Evolutionary conservation across 2,329 filamentous ascomycete genomes (phyloP), one percentile per base, ranked within the genome.

Genomic region (Lecanicillium sp.): DNA sequence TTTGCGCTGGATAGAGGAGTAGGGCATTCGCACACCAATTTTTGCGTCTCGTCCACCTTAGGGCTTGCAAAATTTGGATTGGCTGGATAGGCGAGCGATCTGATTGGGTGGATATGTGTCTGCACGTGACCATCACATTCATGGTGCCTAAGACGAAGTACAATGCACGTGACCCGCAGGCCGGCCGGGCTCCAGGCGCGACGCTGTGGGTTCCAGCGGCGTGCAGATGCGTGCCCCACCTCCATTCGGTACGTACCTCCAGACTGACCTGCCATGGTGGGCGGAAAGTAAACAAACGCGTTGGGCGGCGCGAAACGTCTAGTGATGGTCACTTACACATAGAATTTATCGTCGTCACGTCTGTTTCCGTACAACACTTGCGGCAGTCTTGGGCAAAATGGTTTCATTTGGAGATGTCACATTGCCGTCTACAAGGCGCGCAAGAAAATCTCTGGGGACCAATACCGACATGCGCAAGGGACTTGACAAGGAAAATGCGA

Each of bases 401-500:
- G 46, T 55, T 39, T 49, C 57, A 27, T 39, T 49, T 14, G 47
- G 47, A 32, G 58, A 64, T 63, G 56, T 65, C 42, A 74, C 75
- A n/a, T 47, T 77, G 41, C 74, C 75, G 30, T 62, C 73, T 29
- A 71, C 69, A 47, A 69, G 77, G 50, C 69, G 75, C 38, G 61
- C 75, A 51, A 78, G 84, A 56, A 86, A 85, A 58, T 89, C 85
- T n/a, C 77, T 86, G 44, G 81, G 79, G 14, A 58, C 58, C 55
- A 77, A 68, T 48, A 77, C 60, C 52, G 74, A 61, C 59, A 64
- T 54, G 51, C 69, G 53, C 51, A 75, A 66, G 59, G 61, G 64
- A 28, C 62, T 71, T 46, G 82, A 87, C 52, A 88, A 87, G 60
- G 87, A 94, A 57, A 94, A 94, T 69, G 73, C 76, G 54, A 85